Evolutionary conservation across 108 stramenopile species (phyloP), one percentile per base, ranked within the genome.

Genomic region (Schizochytrium sp.): DNA sequence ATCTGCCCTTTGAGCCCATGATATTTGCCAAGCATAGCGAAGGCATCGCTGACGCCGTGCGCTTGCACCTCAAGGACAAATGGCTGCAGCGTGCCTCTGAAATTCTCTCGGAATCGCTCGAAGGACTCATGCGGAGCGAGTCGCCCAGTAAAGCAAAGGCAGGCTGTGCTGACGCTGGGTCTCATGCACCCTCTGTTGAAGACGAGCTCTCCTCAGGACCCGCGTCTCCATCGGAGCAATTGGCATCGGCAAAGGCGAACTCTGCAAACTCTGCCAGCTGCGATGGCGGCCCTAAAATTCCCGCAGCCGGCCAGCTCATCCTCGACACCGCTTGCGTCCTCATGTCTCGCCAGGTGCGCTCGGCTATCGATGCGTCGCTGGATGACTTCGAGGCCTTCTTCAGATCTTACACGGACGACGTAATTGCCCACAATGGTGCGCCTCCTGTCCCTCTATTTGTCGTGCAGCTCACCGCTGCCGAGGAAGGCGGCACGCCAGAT

Each of bases 341-440:
- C 3, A 94, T 94, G 94, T 93, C 92, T 10, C 53, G 90, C 19
- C 94, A 94, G 72, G 48, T 92, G 41, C 51, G 92, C 21, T 14
- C 28, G 14, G 59, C 60, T 45, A 28, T 43, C 18, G 91, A 91
- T 23, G 44, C 69, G 45, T 91, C 89, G 14, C 58, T 91, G 44
- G 57, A 87, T 18, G 5, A 29, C 43, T 87, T 91, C 25, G 43
- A 47, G 6, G 58, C 72, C 57, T 89, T 92, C 60, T 92, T 92
- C 89, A 58, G 57, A 6, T 19, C 88, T 19, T 88, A 88, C 43
- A 23, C 34, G 34, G 88, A 88, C 45, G 16, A 5, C n/a, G 48
- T 87, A 41, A n/a, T 69, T 6, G n/a, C 45, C 6, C n/a, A 34
- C 48, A 45, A 83, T 1, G 76, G 76, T 1, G 19, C n/a, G n/a